phyloP scores from a whole-genome alignment of 257 asterid genomes.

The Solanum peruvianum region DNA sequence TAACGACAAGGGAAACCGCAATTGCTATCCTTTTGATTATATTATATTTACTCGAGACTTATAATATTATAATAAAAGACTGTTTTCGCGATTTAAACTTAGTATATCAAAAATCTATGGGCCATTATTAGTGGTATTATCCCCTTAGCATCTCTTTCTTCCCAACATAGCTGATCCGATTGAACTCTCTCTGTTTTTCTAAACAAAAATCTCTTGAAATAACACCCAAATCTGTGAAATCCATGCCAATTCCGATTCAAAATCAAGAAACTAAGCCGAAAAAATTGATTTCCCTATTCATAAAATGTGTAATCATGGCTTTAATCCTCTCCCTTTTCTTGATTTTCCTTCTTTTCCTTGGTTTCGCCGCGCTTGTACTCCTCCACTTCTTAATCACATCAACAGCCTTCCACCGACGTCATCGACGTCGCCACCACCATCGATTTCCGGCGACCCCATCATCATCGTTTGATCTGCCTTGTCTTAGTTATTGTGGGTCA shows the following conservation, averaged over 20 bases:
- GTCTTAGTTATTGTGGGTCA: constrained; percentile 17
- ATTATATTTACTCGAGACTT: too few species aligned
- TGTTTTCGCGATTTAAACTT: too few species aligned
- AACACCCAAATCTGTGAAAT: background rate
- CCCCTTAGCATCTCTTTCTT: background rate
- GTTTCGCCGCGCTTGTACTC: constrained; percentile 76
- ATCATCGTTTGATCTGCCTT: constrained; percentile 18
- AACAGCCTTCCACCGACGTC: constrained; percentile 46
- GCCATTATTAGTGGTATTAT: background rate
- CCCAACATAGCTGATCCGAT: background rate
- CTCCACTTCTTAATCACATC: constrained; percentile 61
- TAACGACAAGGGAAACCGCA: too few species aligned
- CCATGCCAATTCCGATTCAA: background rate
- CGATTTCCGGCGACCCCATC: background rate
- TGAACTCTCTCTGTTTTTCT: background rate
- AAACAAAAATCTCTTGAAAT: background rate
- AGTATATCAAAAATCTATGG: background rate
- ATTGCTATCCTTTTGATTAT: too few species aligned
- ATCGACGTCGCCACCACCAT: constrained; percentile 12
- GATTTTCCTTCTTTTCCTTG: constrained; percentile 72
- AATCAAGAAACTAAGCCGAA: background rate
- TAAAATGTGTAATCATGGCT: constrained; percentile 62
- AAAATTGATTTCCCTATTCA: constrained; percentile 38
- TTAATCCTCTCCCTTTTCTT: constrained; percentile 52
- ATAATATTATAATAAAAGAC: too few species aligned